phyloP scores from a whole-genome alignment of 2,329 filamentous ascomycete genomes.

The Pseudogymnoascus sp. region DNA sequence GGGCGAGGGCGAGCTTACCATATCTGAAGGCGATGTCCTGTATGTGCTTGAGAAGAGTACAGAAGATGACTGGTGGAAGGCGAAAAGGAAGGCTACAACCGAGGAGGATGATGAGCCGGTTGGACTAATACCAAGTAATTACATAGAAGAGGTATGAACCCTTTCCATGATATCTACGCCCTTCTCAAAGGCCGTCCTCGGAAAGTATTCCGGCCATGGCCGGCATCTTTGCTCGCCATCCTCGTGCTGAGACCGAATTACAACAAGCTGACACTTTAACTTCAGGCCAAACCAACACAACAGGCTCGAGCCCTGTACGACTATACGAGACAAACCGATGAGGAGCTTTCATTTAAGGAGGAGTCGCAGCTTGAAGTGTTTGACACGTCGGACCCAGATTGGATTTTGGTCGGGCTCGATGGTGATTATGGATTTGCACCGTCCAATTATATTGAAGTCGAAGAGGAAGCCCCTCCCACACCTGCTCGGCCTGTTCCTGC shows the following conservation, averaged over 20 bases:
- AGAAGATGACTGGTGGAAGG: constrained; percentile 78
- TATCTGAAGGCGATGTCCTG: constrained; percentile 79
- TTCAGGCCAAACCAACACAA: constrained; percentile 55
- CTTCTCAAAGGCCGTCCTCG: constrained; percentile 3
- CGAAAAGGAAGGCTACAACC: constrained; percentile 34
- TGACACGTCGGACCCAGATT: constrained; percentile 87
- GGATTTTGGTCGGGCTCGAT: constrained; percentile 83
- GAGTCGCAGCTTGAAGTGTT: constrained; percentile 77
- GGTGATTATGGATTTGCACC: constrained; percentile 90
- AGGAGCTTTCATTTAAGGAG: constrained; percentile 93
- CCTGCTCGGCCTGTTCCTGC: constrained; percentile 18
- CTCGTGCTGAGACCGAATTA: not conserved
- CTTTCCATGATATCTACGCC: not conserved
- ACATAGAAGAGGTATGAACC: constrained; percentile 75
- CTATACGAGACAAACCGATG: constrained; percentile 93
- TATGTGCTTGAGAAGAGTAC: constrained; percentile 67
- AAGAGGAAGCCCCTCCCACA: constrained; percentile 23
- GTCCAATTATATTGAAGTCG: constrained; percentile 85
- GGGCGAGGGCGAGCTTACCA: constrained; percentile 74
- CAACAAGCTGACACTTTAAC: constrained; percentile 12
- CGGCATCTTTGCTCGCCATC: not conserved
- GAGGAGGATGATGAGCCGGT: constrained; percentile 32
- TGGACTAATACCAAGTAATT: constrained; percentile 74
- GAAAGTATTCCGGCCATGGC: not conserved
- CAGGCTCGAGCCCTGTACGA: constrained; percentile 93